These are phyloP conservation scores for Aspergillus ochraceoroseus DNA, from an alignment of 2,329 filamentous ascomycete genomes.

Conservation along the genomic window DNA sequence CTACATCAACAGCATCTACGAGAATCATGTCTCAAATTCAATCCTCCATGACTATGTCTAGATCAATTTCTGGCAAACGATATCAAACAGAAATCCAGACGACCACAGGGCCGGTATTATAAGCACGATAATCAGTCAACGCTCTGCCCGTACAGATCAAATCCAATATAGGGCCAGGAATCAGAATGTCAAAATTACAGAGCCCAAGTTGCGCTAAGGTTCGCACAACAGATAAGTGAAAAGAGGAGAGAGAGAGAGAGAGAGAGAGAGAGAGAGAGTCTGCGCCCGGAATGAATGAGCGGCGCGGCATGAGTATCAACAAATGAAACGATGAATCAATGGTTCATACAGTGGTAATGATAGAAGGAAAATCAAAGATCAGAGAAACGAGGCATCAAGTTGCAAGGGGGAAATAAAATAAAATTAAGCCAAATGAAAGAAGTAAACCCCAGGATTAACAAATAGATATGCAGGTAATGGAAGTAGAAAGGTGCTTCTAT, in stretches of 20 bases:
- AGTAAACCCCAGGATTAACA: conserved; percentile 14
- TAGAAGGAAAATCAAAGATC: conserved; percentile 19
- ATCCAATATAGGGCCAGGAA: conserved; percentile 9
- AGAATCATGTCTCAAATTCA: conserved; percentile 9
- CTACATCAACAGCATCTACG: too few species aligned
- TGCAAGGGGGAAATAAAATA: conserved; percentile 15
- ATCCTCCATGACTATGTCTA: conserved; percentile 12
- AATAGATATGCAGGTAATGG: conserved; percentile 8
- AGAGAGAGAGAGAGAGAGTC: too few species aligned
- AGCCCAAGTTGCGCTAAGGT: conserved; percentile 6
- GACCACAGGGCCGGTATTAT: conserved; percentile 13
- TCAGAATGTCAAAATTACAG: conserved; percentile 14
- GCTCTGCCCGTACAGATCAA: conserved; percentile 20
- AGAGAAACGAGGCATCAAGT: conserved; percentile 14
- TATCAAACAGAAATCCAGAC: conserved; percentile 9
- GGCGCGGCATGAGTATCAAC: conserved; percentile 19
- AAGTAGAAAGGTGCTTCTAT: neutral
- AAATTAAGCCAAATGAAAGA: conserved; percentile 10
- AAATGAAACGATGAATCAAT: conserved; percentile 22
- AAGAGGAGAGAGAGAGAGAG: too few species aligned
- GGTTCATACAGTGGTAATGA: conserved; percentile 17
- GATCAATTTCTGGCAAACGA: conserved; percentile 11
- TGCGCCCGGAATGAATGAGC: conserved; percentile 18
- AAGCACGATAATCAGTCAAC: conserved; percentile 15
- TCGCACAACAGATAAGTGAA: conserved; percentile 11